phyloP scores from a whole-genome alignment of 306 rosid genomes.

The Cucurbita ficifolia region DNA sequence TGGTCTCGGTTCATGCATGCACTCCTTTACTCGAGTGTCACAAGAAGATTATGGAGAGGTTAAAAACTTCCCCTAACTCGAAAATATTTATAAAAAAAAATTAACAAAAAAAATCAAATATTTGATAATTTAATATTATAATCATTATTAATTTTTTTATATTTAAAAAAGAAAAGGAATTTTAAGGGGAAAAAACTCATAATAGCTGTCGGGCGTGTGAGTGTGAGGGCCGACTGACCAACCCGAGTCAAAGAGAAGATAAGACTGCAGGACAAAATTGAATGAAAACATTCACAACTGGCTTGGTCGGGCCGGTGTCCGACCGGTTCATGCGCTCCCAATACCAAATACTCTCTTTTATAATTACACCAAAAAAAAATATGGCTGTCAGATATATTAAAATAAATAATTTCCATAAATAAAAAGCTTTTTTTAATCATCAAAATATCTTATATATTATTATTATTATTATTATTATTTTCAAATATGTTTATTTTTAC shows the following conservation, averaged over 20 bases:
- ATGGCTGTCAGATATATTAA: slow-evolving; percentile 15
- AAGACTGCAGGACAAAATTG: slow-evolving; percentile 10
- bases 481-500: slow-evolving; percentile 6
- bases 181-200: too few relatives aligned
- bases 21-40: too few relatives aligned
- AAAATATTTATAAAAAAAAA: too few relatives aligned
- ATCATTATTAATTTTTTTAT: too few relatives aligned
- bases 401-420: background rate
- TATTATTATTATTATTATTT: background rate
- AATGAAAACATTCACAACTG: slow-evolving; percentile 44
- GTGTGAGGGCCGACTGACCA: background rate
- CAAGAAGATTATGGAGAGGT: too few relatives aligned
- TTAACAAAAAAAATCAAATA: too few relatives aligned
- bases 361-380: background rate
- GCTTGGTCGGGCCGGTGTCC: slow-evolving; percentile 55
- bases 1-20: too few relatives aligned
- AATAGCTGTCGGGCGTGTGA: background rate
- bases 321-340: slow-evolving; percentile 74
- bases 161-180: too few relatives aligned
- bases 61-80: too few relatives aligned
- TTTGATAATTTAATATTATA: too few relatives aligned
- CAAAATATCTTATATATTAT: background rate
- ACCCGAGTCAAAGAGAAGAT: background rate
- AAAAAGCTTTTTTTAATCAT: background rate
- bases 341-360: slow-evolving; percentile 21